Base-by-base conservation (phyloP, 495 filamentous ascomycete species). In the Neurospora tetrasperma region DNA sequence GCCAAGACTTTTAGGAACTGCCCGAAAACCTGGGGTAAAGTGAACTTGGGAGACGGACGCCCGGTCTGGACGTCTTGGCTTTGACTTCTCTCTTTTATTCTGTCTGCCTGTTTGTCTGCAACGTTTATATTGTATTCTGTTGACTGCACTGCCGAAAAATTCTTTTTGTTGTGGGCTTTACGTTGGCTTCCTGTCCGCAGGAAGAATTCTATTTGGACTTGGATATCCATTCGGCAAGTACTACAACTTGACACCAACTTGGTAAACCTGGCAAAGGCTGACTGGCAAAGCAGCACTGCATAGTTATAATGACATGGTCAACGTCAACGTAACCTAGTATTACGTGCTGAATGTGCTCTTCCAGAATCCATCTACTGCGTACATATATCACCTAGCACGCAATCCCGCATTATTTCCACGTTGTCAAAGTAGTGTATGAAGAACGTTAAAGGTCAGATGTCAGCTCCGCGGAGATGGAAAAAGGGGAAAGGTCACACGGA, bases 401-500 rank as follows among this genome's bases (percentile, higher is more conserved):
- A 39, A 39, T 39, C 7, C 39, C 39, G 35, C 35, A 38, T 38
- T 38, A 38, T 38, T 38, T 38, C 35, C 35, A 38, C 35, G 4
- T 38, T 38, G 35, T 38, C 35, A 38, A 38, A 31, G 27, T 31
- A 31, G 27, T 31, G 27, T 31, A 38, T 38, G 35, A 38, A 38
- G 35, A 38, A 38, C 35, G 5, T 38, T 38, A 4, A 38, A 38
- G 35, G 35, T 6, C 35, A 38, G 27, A 62, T 12, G 54, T 66
- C 54, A 66, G 68, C 72, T 71, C 72, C 72, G 72, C 70, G 72
- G 72, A 73, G 72, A 73, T 73, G 72, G 54, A 35, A 66, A 35
- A 66, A 35, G 54, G 54, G 27, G 54, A 9, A 38, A 27, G 54
- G 54, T 66, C 54, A 35, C 54, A 35, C 54, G 54, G 54, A 66